Evolutionary conservation across 495 filamentous ascomycete species (phyloP).

Genomic region (Paragyromitra xinjiangensis): DNA sequence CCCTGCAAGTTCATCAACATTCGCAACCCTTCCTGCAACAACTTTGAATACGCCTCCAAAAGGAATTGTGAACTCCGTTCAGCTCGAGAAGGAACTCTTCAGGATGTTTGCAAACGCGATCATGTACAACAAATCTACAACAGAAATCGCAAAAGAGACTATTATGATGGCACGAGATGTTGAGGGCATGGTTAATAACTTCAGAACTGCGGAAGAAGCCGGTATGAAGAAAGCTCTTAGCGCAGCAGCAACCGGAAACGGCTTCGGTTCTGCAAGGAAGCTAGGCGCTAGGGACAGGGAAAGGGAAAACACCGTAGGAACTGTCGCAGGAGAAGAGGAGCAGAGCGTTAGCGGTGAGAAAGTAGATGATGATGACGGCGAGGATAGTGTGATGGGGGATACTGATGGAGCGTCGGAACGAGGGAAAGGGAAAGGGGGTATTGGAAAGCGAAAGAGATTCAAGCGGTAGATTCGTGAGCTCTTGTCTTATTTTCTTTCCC

Average conservation of each 20-base stretch:
- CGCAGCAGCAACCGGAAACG: constrained; percentile 58
- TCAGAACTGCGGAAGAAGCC: constrained; percentile 57
- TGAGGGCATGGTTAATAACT: constrained; percentile 66
- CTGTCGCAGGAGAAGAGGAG: constrained; percentile 43
- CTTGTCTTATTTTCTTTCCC: background rate
- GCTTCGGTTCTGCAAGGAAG: constrained; percentile 47
- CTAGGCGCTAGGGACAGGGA: constrained; percentile 48
- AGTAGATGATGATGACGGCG: constrained; percentile 48
- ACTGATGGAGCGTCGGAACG: constrained; percentile 42
- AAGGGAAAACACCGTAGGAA: constrained; percentile 48
- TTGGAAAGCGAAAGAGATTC: constrained; percentile 40
- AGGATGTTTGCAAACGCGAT: constrained; percentile 97
- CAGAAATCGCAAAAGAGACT: constrained; percentile 57
- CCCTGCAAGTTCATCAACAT: constrained; percentile 62
- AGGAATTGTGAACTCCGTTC: constrained; percentile 91
- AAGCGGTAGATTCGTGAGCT: constrained; percentile 31
- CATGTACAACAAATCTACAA: constrained; percentile 79
- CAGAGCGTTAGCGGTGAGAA: constrained; percentile 46
- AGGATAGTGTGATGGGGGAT: constrained; percentile 47
- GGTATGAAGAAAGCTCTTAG: constrained; percentile 60
- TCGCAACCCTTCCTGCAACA: constrained; percentile 72
- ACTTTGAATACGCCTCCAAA: constrained; percentile 79
- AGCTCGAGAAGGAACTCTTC: constrained; percentile 94
- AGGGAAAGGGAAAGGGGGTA: constrained; percentile 41
- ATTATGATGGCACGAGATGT: constrained; percentile 59